Conservation (phyloP, 2,329 filamentous ascomycete species). For the Venturia effusa region DNA sequence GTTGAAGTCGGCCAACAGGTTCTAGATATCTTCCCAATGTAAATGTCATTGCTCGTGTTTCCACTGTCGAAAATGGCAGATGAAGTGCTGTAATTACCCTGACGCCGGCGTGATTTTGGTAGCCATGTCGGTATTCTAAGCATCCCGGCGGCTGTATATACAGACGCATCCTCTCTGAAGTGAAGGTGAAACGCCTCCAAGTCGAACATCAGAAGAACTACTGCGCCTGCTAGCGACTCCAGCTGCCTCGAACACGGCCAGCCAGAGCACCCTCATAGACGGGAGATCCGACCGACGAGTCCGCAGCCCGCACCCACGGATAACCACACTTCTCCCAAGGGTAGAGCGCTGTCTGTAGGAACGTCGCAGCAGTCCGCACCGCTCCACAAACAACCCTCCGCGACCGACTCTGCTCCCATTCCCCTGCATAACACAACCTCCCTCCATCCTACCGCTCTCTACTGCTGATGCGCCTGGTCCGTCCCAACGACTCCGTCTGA, state of each 20-base stretch:
- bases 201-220: neutral
- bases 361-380: neutral
- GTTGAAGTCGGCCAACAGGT: too few relatives aligned
- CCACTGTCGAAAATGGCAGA: neutral
- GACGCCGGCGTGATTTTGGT: neutral
- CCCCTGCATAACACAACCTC: neutral
- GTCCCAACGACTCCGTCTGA: neutral
- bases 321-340: neutral
- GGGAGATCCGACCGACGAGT: neutral
- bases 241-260: neutral
- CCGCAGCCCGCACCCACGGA: neutral
- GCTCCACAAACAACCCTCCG: neutral
- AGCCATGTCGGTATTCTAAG: neutral
- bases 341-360: neutral
- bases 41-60: too few relatives aligned
- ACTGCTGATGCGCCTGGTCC: neutral
- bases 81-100: neutral
- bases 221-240: neutral
- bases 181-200: conserved; percentile 1
- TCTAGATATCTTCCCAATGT: neutral
- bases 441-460: neutral
- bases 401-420: neutral
- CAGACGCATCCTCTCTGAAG: neutral
- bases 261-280: neutral
- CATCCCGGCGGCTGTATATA: neutral